phyloP scores from a whole-genome alignment of 192 early-diverging fungal genomes.

The Coemansia sp. region DNA sequence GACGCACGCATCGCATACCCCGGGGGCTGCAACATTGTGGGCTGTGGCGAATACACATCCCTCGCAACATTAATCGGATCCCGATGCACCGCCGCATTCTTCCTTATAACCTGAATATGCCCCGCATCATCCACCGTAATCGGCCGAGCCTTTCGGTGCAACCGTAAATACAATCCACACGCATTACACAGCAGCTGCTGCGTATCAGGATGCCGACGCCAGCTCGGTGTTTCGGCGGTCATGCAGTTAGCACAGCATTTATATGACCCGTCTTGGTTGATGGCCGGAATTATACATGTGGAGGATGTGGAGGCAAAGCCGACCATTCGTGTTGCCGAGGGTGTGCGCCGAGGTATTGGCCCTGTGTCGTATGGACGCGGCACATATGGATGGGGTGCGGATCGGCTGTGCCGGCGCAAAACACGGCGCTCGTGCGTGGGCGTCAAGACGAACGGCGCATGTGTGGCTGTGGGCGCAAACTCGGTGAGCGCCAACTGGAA shows the following conservation, averaged over 20 bases:
- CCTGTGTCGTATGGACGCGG: neutral
- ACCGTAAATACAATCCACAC: slow-evolving; percentile 54
- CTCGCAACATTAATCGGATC: slow-evolving; percentile 32
- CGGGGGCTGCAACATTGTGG: neutral
- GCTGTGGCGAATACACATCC: neutral
- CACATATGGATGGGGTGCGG: slow-evolving; percentile 20
- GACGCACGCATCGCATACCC: neutral
- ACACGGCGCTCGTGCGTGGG: slow-evolving; percentile 14
- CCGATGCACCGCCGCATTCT: slow-evolving; percentile 45
- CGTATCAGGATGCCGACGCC: slow-evolving; percentile 64
- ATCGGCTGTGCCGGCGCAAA: slow-evolving; percentile 16
- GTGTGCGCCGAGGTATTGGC: neutral
- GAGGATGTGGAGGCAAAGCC: neutral
- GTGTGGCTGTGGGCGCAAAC: neutral
- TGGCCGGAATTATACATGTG: slow-evolving; percentile 32
- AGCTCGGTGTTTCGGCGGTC: slow-evolving; percentile 61
- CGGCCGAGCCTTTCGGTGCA: slow-evolving; percentile 41
- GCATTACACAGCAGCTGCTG: slow-evolving; percentile 69
- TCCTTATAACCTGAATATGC: slow-evolving; percentile 44
- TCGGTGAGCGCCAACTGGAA: no score
- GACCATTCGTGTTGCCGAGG: neutral
- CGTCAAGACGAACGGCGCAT: neutral
- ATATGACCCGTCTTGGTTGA: slow-evolving; percentile 44
- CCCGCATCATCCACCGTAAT: slow-evolving; percentile 41
- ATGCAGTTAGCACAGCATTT: slow-evolving; percentile 62